Base-by-base conservation (phyloP, 148 eudicot genomes). In the Hydrangea macrophylla region DNA sequence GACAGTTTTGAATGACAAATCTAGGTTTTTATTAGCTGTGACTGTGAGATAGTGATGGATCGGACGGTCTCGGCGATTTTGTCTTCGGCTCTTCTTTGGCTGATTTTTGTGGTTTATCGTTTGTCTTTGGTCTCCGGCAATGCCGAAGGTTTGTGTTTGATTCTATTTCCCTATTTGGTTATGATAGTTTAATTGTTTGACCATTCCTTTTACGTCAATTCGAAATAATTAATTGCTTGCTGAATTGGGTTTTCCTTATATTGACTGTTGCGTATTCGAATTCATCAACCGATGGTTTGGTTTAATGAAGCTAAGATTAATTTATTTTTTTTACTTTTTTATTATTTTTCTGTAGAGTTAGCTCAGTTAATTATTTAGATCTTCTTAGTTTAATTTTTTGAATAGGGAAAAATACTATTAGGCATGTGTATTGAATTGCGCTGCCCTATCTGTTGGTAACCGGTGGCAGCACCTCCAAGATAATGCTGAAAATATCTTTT, bases 41-140 rank as follows among this genome's bases (percentile, higher is more conserved):
- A n/a, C n/a, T n/a, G n/a, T n/a, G n/a, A n/a, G 50, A n/a, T 36
- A 45, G 22, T 18, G 36, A 63, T 71, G 75, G 75, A 72, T 72
- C 75, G 75, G 67, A 33, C 60, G 37, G 31, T 61, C 13, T 28
- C 44, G 23, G 54, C 55, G 55, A 55, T n/a, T n/a, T n/a, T n/a
- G n/a, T 26, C 17, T 58, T 33, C 22, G 39, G 44, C 13, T 27
- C 40, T 37, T 13, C 62, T 63, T 17, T 62, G 69, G 55, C 56
- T 64, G 2, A 23, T 64, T 63, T 59, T 72, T 20, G 62, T 70
- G 36, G 12, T 76, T 54, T 56, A 24, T 20, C 55, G 71, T 45
- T 65, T 76, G 5, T 51, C 57, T 28, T 59, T 23, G 60, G 79
- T 70, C 45, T 70, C 56, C 33, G 75, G 70, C 22, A 76, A 76